Percentiles rank a stretch among this genome's conserved stretches.
These are phyloP conservation scores for Aspergillus japonicus DNA, from an alignment of 2,329 filamentous ascomycete species.

Conservation along the genomic window DNA sequence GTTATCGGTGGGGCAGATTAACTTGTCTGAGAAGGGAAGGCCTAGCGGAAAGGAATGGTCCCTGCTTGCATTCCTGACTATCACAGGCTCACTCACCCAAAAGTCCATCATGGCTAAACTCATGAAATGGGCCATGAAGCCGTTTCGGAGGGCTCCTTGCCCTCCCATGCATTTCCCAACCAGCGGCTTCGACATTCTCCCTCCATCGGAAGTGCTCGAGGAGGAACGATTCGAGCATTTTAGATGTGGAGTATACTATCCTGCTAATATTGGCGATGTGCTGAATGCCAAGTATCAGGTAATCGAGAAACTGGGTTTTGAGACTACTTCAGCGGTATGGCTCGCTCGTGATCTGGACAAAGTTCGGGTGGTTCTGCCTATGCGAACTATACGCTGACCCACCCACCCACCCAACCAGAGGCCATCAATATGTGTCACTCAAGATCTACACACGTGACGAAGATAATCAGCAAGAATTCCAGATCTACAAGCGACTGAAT, in stretches of 20 bases:
- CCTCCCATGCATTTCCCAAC: too few relatives aligned
- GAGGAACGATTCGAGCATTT: constrained; percentile 29
- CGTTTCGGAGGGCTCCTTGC: too few relatives aligned
- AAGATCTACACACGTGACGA: constrained; percentile 26
- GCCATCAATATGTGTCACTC: constrained; percentile 24
- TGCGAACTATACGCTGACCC: constrained; percentile 1
- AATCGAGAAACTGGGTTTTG: constrained; percentile 4
- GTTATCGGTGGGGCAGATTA: not conserved
- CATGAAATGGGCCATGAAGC: too few relatives aligned
- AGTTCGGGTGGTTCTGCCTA: constrained; percentile 9
- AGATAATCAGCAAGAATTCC: constrained; percentile 24
- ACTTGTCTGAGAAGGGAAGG: too few relatives aligned
- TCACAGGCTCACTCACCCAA: too few relatives aligned
- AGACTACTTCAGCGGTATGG: constrained; percentile 30
- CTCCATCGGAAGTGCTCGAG: constrained; percentile 20
- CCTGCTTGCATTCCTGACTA: too few relatives aligned
- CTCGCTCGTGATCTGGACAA: constrained; percentile 30
- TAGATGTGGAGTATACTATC: constrained; percentile 13
- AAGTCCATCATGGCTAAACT: too few relatives aligned
- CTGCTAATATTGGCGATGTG: too few relatives aligned
- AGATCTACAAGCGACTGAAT: constrained; percentile 30
- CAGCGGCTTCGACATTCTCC: constrained; percentile 11
- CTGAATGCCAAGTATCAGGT: too few relatives aligned
- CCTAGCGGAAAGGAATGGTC: too few relatives aligned
- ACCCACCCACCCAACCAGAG: constrained; percentile 20